These are phyloP conservation scores for Kentomonas sorsogonicus DNA, from an alignment of 208 protist species.

Conservation along the genomic window DNA sequence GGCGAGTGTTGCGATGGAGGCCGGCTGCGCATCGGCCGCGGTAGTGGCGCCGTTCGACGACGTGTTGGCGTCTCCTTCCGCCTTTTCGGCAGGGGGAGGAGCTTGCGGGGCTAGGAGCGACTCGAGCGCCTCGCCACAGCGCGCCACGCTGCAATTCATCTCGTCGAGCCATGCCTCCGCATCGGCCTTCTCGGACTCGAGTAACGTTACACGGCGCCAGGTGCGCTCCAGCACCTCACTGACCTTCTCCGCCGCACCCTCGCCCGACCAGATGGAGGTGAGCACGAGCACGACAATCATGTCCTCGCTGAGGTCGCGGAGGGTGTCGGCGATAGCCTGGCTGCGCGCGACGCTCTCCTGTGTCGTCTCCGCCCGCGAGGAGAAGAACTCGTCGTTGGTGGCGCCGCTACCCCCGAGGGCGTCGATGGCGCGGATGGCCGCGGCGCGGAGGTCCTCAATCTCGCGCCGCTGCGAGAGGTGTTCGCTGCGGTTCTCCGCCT, in stretches of 20 bases:
- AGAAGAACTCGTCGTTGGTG: constrained; percentile 8
- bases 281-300: constrained; percentile 38
- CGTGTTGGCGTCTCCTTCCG: too few species aligned
- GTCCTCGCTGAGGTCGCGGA: constrained; percentile 37
- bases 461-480: background rate
- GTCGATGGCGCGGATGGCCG: constrained; percentile 30
- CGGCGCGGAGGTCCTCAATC: constrained; percentile 31
- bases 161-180: constrained; percentile 13
- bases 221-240: constrained; percentile 36
- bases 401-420: constrained; percentile 30
- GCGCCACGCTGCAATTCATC: too few species aligned
- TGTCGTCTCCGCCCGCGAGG: constrained; percentile 12
- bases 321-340: constrained; percentile 11
- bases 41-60: too few species aligned
- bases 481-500: background rate
- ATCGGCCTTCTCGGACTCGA: constrained; percentile 12
- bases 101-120: too few species aligned
- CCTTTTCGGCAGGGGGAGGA: too few species aligned
- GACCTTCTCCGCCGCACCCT: constrained; percentile 24
- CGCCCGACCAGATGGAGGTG: constrained; percentile 33
- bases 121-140: too few species aligned
- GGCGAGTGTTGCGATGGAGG: too few species aligned
- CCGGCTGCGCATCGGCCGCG: too few species aligned
- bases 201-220: constrained; percentile 20
- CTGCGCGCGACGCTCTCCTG: constrained; percentile 14